These are phyloP conservation scores for Agrostemma githago DNA, from an alignment of 148 eudicot species.

Conservation along the genomic window DNA sequence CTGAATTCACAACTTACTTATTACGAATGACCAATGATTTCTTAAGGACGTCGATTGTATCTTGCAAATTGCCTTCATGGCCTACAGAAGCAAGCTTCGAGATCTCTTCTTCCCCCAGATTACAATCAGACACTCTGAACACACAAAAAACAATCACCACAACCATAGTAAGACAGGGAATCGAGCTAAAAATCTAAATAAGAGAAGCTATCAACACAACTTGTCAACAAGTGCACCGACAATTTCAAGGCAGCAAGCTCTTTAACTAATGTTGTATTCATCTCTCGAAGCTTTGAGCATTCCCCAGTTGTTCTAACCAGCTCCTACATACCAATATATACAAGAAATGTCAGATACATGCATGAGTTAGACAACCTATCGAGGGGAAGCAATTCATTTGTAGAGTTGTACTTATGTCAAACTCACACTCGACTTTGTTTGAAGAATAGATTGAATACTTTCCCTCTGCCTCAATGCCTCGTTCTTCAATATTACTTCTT, in stretches of 20 bases:
- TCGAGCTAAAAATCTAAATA: neutral
- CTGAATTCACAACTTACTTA: slow-evolving; percentile 43
- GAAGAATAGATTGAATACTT: slow-evolving; percentile 45
- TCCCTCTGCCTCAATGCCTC: slow-evolving; percentile 55
- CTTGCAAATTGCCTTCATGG: slow-evolving; percentile 48
- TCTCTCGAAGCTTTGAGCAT: slow-evolving; percentile 53
- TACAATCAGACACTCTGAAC: slow-evolving; percentile 59
- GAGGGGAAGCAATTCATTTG: neutral
- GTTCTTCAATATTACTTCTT: slow-evolving; percentile 44
- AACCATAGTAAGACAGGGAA: neutral
- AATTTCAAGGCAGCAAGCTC: slow-evolving; percentile 82
- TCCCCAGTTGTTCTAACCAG: slow-evolving; percentile 51
- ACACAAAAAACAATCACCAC: slow-evolving; percentile 5
- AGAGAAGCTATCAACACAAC: neutral
- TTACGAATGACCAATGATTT: slow-evolving; percentile 76
- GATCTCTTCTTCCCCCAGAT: slow-evolving; percentile 74
- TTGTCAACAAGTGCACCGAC: slow-evolving; percentile 36
- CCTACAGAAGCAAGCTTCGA: slow-evolving; percentile 73
- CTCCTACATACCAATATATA: slow-evolving; percentile 42
- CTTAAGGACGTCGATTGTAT: slow-evolving; percentile 52
- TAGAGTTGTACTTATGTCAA: neutral
- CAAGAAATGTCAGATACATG: neutral
- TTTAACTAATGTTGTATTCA: slow-evolving; percentile 70
- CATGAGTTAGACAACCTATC: neutral
- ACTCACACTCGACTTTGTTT: slow-evolving; percentile 51